Evolutionary conservation across 768 basidiomycete genomes (phyloP), one percentile per base, ranked within the genome.

Genomic region (Collybia sordida): DNA sequence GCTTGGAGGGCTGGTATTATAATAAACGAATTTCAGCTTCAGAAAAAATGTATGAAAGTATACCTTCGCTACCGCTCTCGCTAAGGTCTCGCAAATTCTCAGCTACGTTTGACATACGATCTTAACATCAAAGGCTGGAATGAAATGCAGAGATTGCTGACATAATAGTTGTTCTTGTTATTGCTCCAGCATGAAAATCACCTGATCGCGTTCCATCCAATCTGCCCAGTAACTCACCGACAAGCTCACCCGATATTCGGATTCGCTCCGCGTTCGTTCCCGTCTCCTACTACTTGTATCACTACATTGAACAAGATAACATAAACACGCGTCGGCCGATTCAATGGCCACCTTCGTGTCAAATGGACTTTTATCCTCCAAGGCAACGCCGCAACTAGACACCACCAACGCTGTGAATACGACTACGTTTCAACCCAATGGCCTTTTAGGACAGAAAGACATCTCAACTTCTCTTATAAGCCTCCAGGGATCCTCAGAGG

Each of bases 61-160:
- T 12, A 47, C 45, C 45, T 47, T 47, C 21, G 44, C 31, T 31
- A 31, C 31, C 14, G 11, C 31, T 11, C 11, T 31, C 31, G 9
- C 11, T 31, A 11, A 31, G 31, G 31, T 31, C 31, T 14, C 14
- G 5, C 14, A 31, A 31, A 12, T 31, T 31, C 11, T 14, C 11
- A 12, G 31, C 9, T 3, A 31, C 9, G 14, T 31, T 31, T 31
- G 31, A 31, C 73, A 75, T 77, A 53, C 36, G 6, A 43, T 24
- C 45, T 18, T 49, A 43, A 8, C 31, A 5, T n/a, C 18, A 28
- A 27, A 25, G 27, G n/a, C 17, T 17, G 14, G 40, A 49, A 21
- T n/a, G n/a, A n/a, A n/a, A n/a, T n/a, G 8, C 17, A 38, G 35
- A 17, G 35, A 27, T 21, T 42, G 23, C 11, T 23, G 6, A 49